A percentile compares a stretch with the other conserved stretches of the same genome.
Evolutionary conservation across 2,329 filamentous ascomycete genomes (phyloP).

Genomic region (Colletotrichum sp.): DNA sequence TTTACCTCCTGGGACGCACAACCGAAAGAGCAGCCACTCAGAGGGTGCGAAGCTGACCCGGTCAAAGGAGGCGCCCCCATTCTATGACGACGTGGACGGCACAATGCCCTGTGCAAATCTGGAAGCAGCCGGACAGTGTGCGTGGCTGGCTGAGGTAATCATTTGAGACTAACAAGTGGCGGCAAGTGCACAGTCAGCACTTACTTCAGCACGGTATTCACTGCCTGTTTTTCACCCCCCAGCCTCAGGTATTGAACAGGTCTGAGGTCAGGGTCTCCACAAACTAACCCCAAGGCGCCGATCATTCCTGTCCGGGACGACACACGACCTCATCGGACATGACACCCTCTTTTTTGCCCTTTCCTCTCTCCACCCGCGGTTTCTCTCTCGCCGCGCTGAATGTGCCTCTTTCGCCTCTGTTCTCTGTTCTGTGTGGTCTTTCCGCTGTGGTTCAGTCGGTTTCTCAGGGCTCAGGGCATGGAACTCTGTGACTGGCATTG

Average conservation of each 20-base stretch:
- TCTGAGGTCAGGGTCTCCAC: slow-evolving; percentile 21
- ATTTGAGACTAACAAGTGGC: too few species aligned
- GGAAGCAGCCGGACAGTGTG: neutral
- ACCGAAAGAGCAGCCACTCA: neutral
- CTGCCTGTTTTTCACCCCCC: neutral
- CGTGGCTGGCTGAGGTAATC: neutral
- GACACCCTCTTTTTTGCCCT: slow-evolving; percentile 1
- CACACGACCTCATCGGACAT: slow-evolving; percentile 25
- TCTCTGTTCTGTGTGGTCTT: neutral
- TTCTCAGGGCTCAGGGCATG: neutral
- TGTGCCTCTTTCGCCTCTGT: neutral
- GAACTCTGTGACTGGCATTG: neutral
- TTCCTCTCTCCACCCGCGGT: neutral
- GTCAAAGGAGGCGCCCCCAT: slow-evolving; percentile 2
- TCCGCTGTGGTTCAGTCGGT: neutral
- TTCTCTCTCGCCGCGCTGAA: neutral
- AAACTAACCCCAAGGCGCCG: neutral
- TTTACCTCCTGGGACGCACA: neutral
- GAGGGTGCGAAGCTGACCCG: neutral
- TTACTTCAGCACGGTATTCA: neutral
- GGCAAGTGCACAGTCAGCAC: neutral
- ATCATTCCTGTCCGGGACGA: slow-evolving; percentile 20
- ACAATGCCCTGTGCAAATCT: neutral
- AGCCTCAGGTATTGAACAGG: slow-evolving; percentile 12
- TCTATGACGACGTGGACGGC: slow-evolving; percentile 12